phyloP scores from a whole-genome alignment of 306 rosid genomes.

The Astragalus glycyphyllos region DNA sequence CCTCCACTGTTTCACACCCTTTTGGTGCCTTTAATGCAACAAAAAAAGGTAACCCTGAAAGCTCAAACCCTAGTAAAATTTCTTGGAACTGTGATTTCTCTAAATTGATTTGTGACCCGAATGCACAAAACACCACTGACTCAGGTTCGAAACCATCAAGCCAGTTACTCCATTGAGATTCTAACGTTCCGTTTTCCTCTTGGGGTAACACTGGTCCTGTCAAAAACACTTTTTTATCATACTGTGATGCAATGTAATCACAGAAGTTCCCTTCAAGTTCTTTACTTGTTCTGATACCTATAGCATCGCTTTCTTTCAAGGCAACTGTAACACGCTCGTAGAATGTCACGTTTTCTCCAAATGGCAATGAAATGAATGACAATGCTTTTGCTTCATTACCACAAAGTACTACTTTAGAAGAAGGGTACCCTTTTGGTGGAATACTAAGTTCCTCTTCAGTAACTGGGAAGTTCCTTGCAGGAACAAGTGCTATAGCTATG shows the following conservation, averaged over 20 bases:
- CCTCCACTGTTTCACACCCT: slow-evolving; percentile 53
- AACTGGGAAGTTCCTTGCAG: slow-evolving; percentile 35
- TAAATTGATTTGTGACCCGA: slow-evolving; percentile 59
- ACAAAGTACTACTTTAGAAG: slow-evolving; percentile 50
- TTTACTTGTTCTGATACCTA: slow-evolving; percentile 55
- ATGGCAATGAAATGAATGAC: slow-evolving; percentile 44
- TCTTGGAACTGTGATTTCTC: slow-evolving; percentile 62
- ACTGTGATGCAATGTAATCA: slow-evolving; percentile 48
- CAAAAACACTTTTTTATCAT: slow-evolving; percentile 42
- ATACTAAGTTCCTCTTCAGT: slow-evolving; percentile 49
- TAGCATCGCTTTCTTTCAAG: slow-evolving; percentile 49
- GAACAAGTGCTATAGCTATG: slow-evolving; percentile 45
- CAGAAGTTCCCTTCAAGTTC: slow-evolving; percentile 58
- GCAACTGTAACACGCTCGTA: slow-evolving; percentile 42
- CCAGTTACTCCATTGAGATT: slow-evolving; percentile 48
- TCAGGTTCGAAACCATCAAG: slow-evolving; percentile 40
- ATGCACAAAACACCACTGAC: slow-evolving; percentile 61
- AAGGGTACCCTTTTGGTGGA: slow-evolving; percentile 61
- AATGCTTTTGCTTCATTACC: slow-evolving; percentile 44
- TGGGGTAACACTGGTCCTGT: slow-evolving; percentile 54
- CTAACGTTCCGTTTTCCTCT: slow-evolving; percentile 4
- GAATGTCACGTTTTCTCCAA: slow-evolving; percentile 52
- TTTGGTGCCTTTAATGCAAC: slow-evolving; percentile 55
- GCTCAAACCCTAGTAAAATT: slow-evolving; percentile 61
- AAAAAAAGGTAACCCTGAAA: slow-evolving; percentile 55